These are phyloP conservation scores for Lactarius sanguifluus DNA, from an alignment of 768 basidiomycete genomes.

Conservation along the genomic window DNA sequence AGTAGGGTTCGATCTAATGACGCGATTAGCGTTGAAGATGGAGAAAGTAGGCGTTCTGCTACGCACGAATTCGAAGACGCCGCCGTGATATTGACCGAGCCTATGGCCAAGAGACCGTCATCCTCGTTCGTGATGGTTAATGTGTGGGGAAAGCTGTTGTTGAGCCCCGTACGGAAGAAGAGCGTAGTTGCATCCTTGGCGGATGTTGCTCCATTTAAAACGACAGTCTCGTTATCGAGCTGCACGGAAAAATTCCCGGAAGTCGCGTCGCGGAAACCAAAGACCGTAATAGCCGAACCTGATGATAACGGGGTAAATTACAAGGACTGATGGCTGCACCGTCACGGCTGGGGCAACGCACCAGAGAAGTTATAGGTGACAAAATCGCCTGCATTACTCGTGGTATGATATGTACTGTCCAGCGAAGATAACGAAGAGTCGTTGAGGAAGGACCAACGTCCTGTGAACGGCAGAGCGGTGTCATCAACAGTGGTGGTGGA, in stretches of 20 bases:
- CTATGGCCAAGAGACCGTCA: conserved; percentile 48
- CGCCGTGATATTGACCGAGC: conserved; percentile 52
- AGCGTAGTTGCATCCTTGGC: conserved; percentile 55
- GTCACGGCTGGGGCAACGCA: conserved; percentile 34
- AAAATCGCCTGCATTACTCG: conserved; percentile 46
- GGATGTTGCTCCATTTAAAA: conserved; percentile 51
- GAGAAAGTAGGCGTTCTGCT: conserved; percentile 2
- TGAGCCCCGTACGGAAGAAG: conserved; percentile 62
- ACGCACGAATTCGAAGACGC: conserved; percentile 28
- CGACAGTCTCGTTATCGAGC: conserved; percentile 51
- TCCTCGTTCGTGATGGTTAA: conserved; percentile 53
- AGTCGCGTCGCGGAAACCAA: conserved; percentile 56
- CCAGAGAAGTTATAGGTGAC: conserved; percentile 49
- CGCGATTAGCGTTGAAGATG: conserved; percentile 10
- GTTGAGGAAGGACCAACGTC: conserved; percentile 49
- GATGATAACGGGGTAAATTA: conserved; percentile 13
- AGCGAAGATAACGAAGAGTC: conserved; percentile 31
- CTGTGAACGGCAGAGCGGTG: conserved; percentile 49
- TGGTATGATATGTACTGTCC: conserved; percentile 34
- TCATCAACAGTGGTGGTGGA: conserved; percentile 43
- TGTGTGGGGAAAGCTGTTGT: conserved; percentile 48
- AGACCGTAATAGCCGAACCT: conserved; percentile 64
- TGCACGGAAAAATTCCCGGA: conserved; percentile 60
- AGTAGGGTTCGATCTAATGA: conserved; percentile 5
- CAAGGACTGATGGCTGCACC: neutral